Conservation (phyloP, 441 rosid genomes). For the Daphne laureola region DNA sequence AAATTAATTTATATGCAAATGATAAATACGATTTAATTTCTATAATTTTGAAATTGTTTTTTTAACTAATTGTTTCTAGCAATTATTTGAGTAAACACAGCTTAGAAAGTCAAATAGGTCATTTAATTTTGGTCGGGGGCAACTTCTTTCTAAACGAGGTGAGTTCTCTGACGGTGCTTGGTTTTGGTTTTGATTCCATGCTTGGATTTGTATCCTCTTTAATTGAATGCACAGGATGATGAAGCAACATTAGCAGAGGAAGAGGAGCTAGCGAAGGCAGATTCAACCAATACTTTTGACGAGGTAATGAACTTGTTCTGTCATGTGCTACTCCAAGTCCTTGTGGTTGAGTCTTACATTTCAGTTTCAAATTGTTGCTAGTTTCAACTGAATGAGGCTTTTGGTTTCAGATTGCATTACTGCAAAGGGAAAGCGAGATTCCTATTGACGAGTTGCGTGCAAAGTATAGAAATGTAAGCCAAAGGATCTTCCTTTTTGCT, state of each 20-base stretch:
- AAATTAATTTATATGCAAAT: too few species aligned
- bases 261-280: conserved; percentile 82
- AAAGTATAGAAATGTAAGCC: conserved; percentile 95
- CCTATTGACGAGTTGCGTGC: conserved; percentile 87
- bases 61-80: too few species aligned
- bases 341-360: conserved; percentile 12
- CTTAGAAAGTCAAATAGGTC: too few species aligned
- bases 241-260: conserved; percentile 87
- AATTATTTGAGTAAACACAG: too few species aligned
- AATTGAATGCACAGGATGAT: conserved; percentile 62
- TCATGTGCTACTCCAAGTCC: conserved; percentile 13
- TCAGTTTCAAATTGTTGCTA: conserved; percentile 6
- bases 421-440: conserved; percentile 89
- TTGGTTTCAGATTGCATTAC: conserved; percentile 62
- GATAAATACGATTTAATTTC: too few species aligned
- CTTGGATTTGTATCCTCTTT: too few species aligned
- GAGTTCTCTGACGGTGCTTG: not conserved
- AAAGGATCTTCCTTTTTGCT: conserved; percentile 22
- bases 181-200: conserved; percentile 2
- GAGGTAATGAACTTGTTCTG: conserved; percentile 49
- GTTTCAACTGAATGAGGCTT: conserved; percentile 14
- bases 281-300: conserved; percentile 50
- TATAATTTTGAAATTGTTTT: too few species aligned
- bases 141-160: too few species aligned
- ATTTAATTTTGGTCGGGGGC: too few species aligned